phyloP scores from a whole-genome alignment of 495 filamentous ascomycete genomes.

The Xylaria grammica region DNA sequence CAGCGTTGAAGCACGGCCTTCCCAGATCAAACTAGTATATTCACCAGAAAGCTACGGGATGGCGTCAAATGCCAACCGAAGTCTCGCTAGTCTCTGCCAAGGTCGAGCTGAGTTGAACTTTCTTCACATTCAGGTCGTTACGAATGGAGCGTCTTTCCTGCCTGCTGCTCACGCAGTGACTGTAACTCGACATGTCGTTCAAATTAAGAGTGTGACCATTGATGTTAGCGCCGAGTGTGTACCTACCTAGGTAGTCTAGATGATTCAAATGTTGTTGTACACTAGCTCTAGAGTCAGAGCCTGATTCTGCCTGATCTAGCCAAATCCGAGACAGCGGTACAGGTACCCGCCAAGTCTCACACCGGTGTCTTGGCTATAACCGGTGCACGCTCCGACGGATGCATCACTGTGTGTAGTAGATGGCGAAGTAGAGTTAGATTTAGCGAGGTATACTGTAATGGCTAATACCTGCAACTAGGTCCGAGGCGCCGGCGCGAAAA shows the following conservation, averaged over 20 bases:
- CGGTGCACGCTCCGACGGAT: background rate
- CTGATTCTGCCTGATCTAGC: no score
- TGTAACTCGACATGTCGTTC: background rate
- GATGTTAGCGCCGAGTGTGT: background rate
- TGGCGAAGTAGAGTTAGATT: background rate
- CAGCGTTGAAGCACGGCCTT: background rate
- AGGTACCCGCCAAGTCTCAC: background rate
- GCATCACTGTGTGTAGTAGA: no score
- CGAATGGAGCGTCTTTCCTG: background rate
- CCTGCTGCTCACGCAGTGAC: background rate
- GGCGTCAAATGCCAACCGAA: constrained; percentile 6
- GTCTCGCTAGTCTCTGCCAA: constrained; percentile 3
- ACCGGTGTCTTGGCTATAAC: background rate
- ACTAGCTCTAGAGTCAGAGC: background rate
- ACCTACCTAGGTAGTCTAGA: background rate
- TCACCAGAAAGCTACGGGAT: background rate
- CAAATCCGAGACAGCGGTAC: constrained; percentile 10
- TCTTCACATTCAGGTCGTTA: background rate
- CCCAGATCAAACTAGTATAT: background rate
- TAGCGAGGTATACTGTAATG: background rate
- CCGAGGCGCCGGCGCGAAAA: no score
- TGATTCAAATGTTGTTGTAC: background rate
- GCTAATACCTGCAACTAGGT: background rate
- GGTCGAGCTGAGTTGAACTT: constrained; percentile 1
- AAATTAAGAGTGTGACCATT: background rate